Evolutionary conservation across 2,329 filamentous ascomycete genomes (phyloP).

Genomic region (Botryotinia globosa): DNA sequence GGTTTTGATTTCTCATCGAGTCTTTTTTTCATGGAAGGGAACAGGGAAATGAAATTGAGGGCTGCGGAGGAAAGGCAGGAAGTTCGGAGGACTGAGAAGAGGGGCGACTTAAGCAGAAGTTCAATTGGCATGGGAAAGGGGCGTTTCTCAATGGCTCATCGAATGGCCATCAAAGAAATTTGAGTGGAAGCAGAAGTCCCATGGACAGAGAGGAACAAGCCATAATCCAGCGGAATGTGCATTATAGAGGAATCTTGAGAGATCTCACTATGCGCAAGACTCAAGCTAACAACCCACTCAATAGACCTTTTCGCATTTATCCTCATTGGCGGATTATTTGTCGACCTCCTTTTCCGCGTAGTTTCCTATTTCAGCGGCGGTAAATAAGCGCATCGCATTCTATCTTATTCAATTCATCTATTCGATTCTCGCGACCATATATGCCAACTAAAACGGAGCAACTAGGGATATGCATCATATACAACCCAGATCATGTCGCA

Average conservation of each 20-base stretch:
- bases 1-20: slow-evolving; percentile 31
- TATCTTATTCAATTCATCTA: background rate
- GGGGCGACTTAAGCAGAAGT: background rate
- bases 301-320: slow-evolving; percentile 7
- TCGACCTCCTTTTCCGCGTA: background rate
- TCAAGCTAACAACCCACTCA: background rate
- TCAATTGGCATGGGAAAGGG: background rate
- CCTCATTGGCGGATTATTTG: slow-evolving; percentile 1
- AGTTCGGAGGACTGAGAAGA: background rate
- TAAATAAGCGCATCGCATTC: background rate
- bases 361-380: slow-evolving; percentile 2
- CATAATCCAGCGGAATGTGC: background rate
- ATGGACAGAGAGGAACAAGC: background rate
- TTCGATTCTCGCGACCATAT: background rate
- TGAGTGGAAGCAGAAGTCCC: background rate
- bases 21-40: background rate
- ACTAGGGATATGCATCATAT: background rate
- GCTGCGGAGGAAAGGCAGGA: background rate
- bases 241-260: too few relatives aligned
- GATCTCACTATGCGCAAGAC: background rate
- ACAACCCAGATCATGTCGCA: background rate
- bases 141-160: background rate
- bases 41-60: background rate
- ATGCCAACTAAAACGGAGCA: background rate
- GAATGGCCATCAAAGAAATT: background rate